Base-by-base conservation (phyloP, 129 eudicot genomes). In the Pittosporum tobira region DNA sequence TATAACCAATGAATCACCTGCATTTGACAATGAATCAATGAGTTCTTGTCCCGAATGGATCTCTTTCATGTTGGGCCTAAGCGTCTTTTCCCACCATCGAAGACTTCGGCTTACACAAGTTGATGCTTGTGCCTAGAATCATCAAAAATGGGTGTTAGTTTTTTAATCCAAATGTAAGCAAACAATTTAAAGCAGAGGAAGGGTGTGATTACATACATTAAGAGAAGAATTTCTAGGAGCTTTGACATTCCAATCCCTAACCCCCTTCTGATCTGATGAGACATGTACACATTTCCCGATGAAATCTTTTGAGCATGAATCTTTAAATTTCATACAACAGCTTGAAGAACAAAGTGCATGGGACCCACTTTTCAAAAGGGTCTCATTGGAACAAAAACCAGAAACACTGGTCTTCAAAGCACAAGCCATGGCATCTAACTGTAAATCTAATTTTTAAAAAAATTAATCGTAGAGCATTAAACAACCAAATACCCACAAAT, bases 1-100 rank as follows among this genome's bases (percentile, higher is more conserved):
- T 54, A 84, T 74, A 63, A 88, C 91, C 77, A 84, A 83, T 75
- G 61, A 79, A 59, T 73, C 88, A 63, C 91, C 97, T 28, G 94
- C 75, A 74, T 61, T 74, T 59, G 75, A 64, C 47, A 88, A 48
- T 30, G 79, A 45, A 63, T 88, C 82, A 20, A 84, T 84, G 21
- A 90, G 66, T 15, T 85, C 75, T 71, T 82, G 94, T 0, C 89
- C 90, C 46, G 98, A 90, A 46, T 90, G 73, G 34, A 90, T 83
- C 80, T 86, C 95, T 50, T 83, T 75, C 95, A 90, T 90, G 81
- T 86, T 90, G 51, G 94, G 85, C n/a, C 73, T 76, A 37, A 78
- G 78, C 51, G 94, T 80, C 79, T 86, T 90, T 27, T 90, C 95
- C 94, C 98, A 90, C 95, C 98, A 86, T 71, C 83, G 69, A 75